Percentiles rank a stretch among this genome's conserved stretches.
phyloP scores from a whole-genome alignment of 495 filamentous ascomycete species.

The Copromyces sp. region DNA sequence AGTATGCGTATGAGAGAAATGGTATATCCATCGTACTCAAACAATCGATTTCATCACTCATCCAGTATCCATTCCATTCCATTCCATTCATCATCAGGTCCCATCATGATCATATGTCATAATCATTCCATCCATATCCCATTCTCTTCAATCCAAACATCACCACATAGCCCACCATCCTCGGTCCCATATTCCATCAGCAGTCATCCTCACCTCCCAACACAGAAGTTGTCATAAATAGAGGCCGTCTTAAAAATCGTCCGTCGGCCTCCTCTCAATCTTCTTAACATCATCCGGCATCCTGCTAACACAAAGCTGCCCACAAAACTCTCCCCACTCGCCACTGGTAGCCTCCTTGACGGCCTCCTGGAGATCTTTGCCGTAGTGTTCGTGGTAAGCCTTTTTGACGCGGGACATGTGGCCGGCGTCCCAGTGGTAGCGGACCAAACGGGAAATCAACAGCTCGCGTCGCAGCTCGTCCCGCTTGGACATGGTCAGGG shows the following conservation, averaged over 20 bases:
- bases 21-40: neutral
- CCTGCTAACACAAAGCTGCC: conserved; percentile 40
- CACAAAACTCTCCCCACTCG: conserved; percentile 44
- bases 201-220: neutral
- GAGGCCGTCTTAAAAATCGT: conserved; percentile 5
- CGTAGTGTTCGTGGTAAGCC: conserved; percentile 63
- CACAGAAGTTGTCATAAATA: neutral
- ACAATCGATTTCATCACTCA: neutral
- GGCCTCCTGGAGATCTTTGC: conserved; percentile 55
- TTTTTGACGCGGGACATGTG: conserved; percentile 64
- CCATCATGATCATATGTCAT: neutral
- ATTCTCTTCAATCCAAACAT: neutral
- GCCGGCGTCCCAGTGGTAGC: conserved; percentile 72
- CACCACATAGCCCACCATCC: neutral
- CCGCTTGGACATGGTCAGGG: conserved; percentile 51
- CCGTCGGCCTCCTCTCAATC: conserved; percentile 24
- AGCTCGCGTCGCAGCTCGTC: conserved; percentile 69
- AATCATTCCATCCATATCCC: neutral
- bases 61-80: too few relatives aligned
- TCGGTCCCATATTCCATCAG: neutral
- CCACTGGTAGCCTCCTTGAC: conserved; percentile 40
- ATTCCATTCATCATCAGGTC: neutral
- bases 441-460: conserved; percentile 68
- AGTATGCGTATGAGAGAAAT: neutral
- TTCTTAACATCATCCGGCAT: conserved; percentile 43